Evolutionary conservation across 192 early-diverging fungal species (phyloP).

Genomic region (Oehlia diaphana): DNA sequence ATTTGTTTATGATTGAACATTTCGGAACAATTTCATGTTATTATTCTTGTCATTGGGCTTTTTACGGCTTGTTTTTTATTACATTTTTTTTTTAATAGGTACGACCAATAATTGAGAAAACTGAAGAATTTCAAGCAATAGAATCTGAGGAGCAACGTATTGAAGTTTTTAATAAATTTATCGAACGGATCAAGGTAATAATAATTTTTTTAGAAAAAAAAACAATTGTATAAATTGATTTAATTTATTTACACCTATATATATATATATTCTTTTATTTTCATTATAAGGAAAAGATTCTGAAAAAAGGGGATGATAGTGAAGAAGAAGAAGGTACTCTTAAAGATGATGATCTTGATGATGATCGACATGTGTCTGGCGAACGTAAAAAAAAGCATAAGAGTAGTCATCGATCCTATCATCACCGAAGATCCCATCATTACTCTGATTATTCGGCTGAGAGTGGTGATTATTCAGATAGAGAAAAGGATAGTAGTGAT

Average conservation of each 20-base stretch:
- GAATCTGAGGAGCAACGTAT: constrained; percentile 63
- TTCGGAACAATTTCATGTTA: neutral
- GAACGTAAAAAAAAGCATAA: constrained; percentile 28
- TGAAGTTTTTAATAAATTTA: constrained; percentile 73
- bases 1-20: neutral
- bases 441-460: constrained; percentile 30
- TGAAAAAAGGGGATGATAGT: constrained; percentile 52
- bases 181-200: constrained; percentile 63
- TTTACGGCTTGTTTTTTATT: constrained; percentile 18
- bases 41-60: neutral
- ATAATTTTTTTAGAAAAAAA: neutral
- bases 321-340: constrained; percentile 69
- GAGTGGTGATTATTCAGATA: constrained; percentile 34
- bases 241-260: neutral
- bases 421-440: constrained; percentile 27
- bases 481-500: constrained; percentile 32
- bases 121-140: constrained; percentile 66
- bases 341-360: constrained; percentile 50
- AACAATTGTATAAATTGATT: neutral
- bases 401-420: constrained; percentile 21
- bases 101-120: constrained; percentile 41
- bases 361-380: constrained; percentile 22
- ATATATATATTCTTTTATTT: neutral
- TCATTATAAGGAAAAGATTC: constrained; percentile 38
- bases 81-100: constrained; percentile 33